Conservation (phyloP, 2,329 filamentous ascomycete genomes). For the Epichloe aotearoae region DNA sequence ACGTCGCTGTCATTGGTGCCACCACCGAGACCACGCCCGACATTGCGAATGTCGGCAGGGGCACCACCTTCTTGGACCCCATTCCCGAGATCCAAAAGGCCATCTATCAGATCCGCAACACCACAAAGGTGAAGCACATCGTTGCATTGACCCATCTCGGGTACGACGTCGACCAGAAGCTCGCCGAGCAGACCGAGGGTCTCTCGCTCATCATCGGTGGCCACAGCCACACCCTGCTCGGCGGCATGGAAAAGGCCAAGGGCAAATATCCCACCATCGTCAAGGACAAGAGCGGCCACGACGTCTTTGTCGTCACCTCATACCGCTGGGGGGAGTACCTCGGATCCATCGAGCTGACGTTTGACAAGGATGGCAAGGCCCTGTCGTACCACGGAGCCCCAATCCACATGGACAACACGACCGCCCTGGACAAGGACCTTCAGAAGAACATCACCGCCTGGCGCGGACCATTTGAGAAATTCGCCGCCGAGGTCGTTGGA, state of each 20-base stretch:
- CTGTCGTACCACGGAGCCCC: conserved; percentile 50
- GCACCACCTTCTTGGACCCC: conserved; percentile 45
- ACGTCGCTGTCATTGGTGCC: conserved; percentile 49
- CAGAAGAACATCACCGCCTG: conserved; percentile 45
- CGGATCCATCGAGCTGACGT: conserved; percentile 54
- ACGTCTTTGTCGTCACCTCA: conserved; percentile 55
- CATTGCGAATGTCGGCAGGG: conserved; percentile 44
- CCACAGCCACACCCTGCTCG: conserved; percentile 47
- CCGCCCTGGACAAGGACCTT: conserved; percentile 40
- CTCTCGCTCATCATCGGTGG: conserved; percentile 57
- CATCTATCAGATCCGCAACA: conserved; percentile 46
- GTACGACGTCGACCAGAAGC: conserved; percentile 48
- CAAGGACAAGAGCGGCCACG: conserved; percentile 46
- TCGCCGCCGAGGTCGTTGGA: conserved; percentile 29
- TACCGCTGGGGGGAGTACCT: conserved; percentile 58
- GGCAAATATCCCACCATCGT: conserved; percentile 52
- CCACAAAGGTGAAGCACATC: conserved; percentile 50
- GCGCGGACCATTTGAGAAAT: conserved; percentile 48
- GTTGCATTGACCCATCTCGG: conserved; percentile 55
- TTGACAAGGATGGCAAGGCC: conserved; percentile 45
- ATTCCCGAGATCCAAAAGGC: conserved; percentile 46
- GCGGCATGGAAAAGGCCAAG: conserved; percentile 41
- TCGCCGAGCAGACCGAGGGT: conserved; percentile 46
- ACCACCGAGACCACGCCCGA: conserved; percentile 26
- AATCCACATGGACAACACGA: conserved; percentile 50